Conservation (phyloP, 2,329 filamentous ascomycete species). For the Trichoderma polysporum region DNA sequence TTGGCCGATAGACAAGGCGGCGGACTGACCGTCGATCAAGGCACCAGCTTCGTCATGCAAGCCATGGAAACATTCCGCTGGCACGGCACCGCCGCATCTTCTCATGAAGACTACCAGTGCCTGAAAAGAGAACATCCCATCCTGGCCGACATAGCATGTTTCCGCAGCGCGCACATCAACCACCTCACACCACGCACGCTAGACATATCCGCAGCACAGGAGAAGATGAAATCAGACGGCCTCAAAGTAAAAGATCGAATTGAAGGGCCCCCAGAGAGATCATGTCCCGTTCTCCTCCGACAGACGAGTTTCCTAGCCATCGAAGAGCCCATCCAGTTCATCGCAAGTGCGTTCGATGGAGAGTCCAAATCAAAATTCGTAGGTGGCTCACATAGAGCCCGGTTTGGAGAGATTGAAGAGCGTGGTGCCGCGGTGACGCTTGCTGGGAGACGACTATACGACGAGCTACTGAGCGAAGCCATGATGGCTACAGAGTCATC, state of each 20-base stretch:
- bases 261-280: constrained; percentile 49
- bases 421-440: constrained; percentile 50
- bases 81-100: constrained; percentile 43
- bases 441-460: constrained; percentile 46
- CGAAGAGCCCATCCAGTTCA: constrained; percentile 47
- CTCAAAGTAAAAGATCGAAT: constrained; percentile 49
- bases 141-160: constrained; percentile 47
- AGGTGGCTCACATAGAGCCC: constrained; percentile 45
- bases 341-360: constrained; percentile 23
- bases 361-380: constrained; percentile 21
- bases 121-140: constrained; percentile 47
- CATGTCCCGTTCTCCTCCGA: constrained; percentile 47
- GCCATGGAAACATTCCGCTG: constrained; percentile 49
- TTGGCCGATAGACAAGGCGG: constrained; percentile 33
- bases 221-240: constrained; percentile 40
- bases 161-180: constrained; percentile 50
- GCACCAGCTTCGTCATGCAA: constrained; percentile 41
- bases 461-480: constrained; percentile 39
- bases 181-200: constrained; percentile 53
- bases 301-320: constrained; percentile 56
- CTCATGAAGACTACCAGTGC: constrained; percentile 41
- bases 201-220: constrained; percentile 47
- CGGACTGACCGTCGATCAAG: constrained; percentile 33
- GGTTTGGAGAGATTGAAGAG: constrained; percentile 56
- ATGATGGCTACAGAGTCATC: constrained; percentile 23